Evolutionary conservation across 176 grass and related monocot species (phyloP), one percentile per base, ranked within the genome.

Genomic region (Chrysopogon serrulatus): DNA sequence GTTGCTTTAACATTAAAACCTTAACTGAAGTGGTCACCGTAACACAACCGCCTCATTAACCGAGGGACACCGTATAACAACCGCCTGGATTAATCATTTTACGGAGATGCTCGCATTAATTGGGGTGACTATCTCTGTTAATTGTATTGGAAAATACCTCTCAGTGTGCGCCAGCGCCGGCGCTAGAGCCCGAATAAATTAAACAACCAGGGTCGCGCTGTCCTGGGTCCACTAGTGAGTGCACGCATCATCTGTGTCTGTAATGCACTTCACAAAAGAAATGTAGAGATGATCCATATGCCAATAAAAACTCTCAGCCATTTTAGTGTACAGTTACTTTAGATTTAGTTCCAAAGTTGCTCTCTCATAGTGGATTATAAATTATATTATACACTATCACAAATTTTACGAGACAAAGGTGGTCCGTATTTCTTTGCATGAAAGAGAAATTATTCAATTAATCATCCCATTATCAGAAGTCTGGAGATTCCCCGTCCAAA

Each of bases 401-500:
- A 17, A 72, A 24, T 47, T 64, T 63, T 39, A 17, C 4, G n/a
- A n/a, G n/a, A n/a, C n/a, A 68, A 47, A 60, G 5, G 17, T 23
- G 48, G 57, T 23, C 26, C 77, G 70, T 53, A 12, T 49, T 85
- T 57, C 2, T 49, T 1, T 30, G 17, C 45, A 67, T 13, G 59
- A 19, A 51, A 75, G 41, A 40, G 63, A 65, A 70, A 61, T 27
- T 17, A 65, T 18, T 56, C 6, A 59, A 17, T 28, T 87, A 63
- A 85, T 16, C 34, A 68, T 8, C 34, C 68, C 35, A 59, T 59
- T 44, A 54, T 57, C 33, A 65, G 84, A 88, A 79, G 36, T 66
- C 59, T 19, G 35, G 28, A 73, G 72, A 82, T 77, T 86, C 72
- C 61, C 26, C 72, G 70, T 68, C 62, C 48, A 76, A 70, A 69